Evolutionary conservation across 371 early-diverging fungal genomes (phyloP).

Genomic region (Chytridiales sp.): DNA sequence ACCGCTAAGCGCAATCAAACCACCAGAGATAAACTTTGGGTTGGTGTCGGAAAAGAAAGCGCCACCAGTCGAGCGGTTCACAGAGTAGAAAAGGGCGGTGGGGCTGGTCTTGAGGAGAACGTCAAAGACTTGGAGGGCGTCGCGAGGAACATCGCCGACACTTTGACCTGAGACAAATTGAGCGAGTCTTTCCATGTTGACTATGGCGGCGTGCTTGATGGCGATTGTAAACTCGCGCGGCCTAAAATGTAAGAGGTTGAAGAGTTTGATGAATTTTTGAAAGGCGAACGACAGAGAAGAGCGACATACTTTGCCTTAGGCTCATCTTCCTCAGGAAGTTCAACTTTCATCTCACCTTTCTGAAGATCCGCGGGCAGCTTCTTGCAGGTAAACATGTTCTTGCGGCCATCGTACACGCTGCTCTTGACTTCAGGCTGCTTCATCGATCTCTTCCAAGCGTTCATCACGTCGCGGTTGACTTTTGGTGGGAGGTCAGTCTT

Average conservation of each 20-base stretch:
- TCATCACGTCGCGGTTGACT: constrained; percentile 31
- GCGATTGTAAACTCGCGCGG: constrained; percentile 21
- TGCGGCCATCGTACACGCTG: constrained; percentile 35
- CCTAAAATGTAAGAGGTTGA: background rate
- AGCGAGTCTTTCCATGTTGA: constrained; percentile 39
- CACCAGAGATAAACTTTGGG: constrained; percentile 27
- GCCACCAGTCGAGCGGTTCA: constrained; percentile 21
- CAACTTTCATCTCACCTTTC: too few species aligned
- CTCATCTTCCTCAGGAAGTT: too few species aligned
- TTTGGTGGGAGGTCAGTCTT: constrained; percentile 14
- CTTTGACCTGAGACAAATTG: constrained; percentile 30
- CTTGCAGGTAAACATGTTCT: constrained; percentile 31
- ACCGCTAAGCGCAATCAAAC: constrained; percentile 32
- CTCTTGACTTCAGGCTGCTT: constrained; percentile 13
- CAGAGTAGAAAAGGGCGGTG: constrained; percentile 26
- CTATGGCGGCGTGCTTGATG: constrained; percentile 16
- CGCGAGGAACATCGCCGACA: constrained; percentile 28
- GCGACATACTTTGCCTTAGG: too few species aligned
- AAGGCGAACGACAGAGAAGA: too few species aligned
- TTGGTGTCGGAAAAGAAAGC: constrained; percentile 25
- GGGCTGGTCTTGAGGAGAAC: constrained; percentile 30
- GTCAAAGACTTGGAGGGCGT: constrained; percentile 36
- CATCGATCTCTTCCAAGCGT: too few species aligned
- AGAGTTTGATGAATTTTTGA: too few species aligned
- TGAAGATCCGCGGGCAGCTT: too few species aligned